Evolutionary conservation across 768 basidiomycete species (phyloP).

Genomic region (Ramaria rubella): DNA sequence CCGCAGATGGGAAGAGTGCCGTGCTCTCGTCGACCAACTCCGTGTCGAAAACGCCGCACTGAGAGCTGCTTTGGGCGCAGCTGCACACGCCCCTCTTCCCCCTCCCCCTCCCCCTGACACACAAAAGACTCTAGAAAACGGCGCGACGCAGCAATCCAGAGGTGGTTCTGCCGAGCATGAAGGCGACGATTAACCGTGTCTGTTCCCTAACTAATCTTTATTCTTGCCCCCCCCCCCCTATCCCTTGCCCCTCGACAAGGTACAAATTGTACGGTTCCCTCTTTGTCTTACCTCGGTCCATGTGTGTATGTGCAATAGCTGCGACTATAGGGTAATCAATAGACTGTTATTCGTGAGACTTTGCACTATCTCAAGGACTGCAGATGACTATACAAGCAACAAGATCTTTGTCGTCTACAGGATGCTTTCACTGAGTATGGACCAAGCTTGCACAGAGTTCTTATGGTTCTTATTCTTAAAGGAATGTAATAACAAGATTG

Average conservation of each 20-base stretch:
- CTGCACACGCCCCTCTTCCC: constrained; percentile 22
- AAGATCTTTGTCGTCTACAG: too few relatives aligned
- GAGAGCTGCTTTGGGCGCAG: constrained; percentile 51
- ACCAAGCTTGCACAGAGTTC: too few relatives aligned
- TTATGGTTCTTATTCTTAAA: too few relatives aligned
- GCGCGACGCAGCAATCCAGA: constrained; percentile 4
- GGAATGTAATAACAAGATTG: too few relatives aligned
- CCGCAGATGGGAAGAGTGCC: constrained; percentile 84
- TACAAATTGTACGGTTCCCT: too few relatives aligned
- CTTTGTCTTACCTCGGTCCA: too few relatives aligned
- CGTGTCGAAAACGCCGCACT: constrained; percentile 78
- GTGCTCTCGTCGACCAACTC: constrained; percentile 82
- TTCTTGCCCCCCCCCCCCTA: not conserved
- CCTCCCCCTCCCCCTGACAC: not conserved
- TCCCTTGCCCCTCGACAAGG: not conserved
- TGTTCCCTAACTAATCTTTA: not conserved
- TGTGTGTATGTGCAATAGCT: too few relatives aligned
- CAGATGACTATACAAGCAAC: too few relatives aligned
- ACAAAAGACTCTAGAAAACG: constrained; percentile 4
- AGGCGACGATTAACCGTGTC: constrained; percentile 1
- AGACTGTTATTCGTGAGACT: too few relatives aligned
- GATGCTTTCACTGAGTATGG: too few relatives aligned
- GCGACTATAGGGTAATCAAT: too few relatives aligned
- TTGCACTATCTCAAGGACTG: too few relatives aligned
- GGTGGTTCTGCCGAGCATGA: constrained; percentile 7